Percentiles rank a stretch among this genome's conserved stretches.
Conservation (phyloP, 768 basidiomycete genomes). For the Mycena venus region DNA sequence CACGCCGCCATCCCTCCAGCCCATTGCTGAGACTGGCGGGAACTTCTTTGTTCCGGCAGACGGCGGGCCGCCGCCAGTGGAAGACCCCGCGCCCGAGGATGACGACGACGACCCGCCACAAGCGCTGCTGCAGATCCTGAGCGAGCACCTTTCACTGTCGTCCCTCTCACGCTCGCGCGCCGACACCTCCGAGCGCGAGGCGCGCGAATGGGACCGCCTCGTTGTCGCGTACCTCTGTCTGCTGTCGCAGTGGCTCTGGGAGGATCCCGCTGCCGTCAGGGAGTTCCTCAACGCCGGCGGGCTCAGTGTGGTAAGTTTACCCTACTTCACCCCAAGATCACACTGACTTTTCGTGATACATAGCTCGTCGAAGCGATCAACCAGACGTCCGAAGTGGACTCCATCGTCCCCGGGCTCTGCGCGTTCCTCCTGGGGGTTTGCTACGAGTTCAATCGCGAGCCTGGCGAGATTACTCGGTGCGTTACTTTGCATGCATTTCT, state of each 20-base stretch:
- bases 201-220: constrained; percentile 91
- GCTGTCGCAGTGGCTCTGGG: constrained; percentile 96
- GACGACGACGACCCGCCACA: constrained; percentile 75
- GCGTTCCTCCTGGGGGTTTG: constrained; percentile 93
- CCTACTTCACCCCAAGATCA: neutral
- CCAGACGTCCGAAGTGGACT: constrained; percentile 88
- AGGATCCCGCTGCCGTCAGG: constrained; percentile 88
- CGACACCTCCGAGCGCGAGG: constrained; percentile 76
- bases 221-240: constrained; percentile 88
- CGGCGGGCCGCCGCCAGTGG: constrained; percentile 57
- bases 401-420: constrained; percentile 89
- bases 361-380: constrained; percentile 98
- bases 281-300: constrained; percentile 94
- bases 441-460: constrained; percentile 97
- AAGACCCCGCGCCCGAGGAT: constrained; percentile 45
- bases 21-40: constrained; percentile 48
- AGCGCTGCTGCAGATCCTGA: constrained; percentile 84
- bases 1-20: constrained; percentile 60
- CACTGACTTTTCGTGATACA: neutral
- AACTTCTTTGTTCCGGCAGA: constrained; percentile 87
- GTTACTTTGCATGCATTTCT: constrained; percentile 35
- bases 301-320: constrained; percentile 82
- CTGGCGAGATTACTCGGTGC: constrained; percentile 94
- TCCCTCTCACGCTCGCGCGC: constrained; percentile 81
- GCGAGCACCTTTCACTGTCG: constrained; percentile 91